Conservation (phyloP, 805 yeast species). For the Sugiyamaella americana region DNA sequence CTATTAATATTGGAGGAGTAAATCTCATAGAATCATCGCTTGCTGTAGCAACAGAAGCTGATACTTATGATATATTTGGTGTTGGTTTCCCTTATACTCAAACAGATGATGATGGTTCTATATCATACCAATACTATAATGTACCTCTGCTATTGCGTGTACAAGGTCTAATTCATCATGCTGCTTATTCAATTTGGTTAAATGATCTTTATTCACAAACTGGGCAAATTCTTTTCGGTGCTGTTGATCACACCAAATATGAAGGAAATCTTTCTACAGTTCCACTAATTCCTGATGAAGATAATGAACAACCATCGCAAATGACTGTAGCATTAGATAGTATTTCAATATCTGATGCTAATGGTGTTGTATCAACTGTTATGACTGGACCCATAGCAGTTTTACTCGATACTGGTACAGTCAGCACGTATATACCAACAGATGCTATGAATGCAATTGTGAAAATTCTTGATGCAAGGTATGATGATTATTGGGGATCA, state of each 20-base stretch:
- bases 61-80: slow-evolving; percentile 52
- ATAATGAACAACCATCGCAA: not conserved
- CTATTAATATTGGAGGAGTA: slow-evolving; percentile 46
- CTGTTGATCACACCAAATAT: slow-evolving; percentile 57
- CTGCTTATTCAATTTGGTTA: slow-evolving; percentile 46
- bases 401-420: slow-evolving; percentile 50
- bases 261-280: slow-evolving; percentile 34
- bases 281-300: slow-evolving; percentile 18
- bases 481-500: not conserved
- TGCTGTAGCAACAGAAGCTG: slow-evolving; percentile 73
- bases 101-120: slow-evolving; percentile 25
- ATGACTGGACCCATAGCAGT: not conserved
- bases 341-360: not conserved
- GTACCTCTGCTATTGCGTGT: slow-evolving; percentile 32
- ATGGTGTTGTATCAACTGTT: not conserved
- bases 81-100: slow-evolving; percentile 32
- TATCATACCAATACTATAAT: slow-evolving; percentile 18
- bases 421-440: slow-evolving; percentile 44
- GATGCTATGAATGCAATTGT: slow-evolving; percentile 21
- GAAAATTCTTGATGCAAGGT: slow-evolving; percentile 7
- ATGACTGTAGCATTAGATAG: not conserved
- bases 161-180: slow-evolving; percentile 37
- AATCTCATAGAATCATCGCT: slow-evolving; percentile 38
- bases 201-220: slow-evolving; percentile 31
- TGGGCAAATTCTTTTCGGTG: slow-evolving; percentile 63